Conservation (phyloP, 2,329 filamentous ascomycete genomes). For the Clarireedia homoeocarpa region DNA sequence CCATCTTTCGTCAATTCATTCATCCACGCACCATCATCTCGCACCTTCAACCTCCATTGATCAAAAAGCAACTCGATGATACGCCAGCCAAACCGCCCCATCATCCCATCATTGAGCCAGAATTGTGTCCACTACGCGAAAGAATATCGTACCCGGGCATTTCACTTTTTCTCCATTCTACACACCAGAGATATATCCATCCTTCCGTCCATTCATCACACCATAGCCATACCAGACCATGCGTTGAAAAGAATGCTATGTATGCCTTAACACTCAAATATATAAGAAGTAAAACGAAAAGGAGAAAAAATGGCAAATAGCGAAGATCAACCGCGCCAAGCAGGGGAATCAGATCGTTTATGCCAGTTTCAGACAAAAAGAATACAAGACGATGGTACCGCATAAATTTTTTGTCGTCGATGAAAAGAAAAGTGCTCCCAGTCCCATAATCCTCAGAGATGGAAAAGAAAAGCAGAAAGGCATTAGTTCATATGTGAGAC, state of each 20-base stretch:
- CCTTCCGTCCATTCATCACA: not conserved
- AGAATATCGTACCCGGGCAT: not conserved
- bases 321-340: not conserved
- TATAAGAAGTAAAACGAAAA: not conserved
- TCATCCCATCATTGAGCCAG: too few relatives aligned
- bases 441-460: constrained; percentile 2
- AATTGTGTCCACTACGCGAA: too few relatives aligned
- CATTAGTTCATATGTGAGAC: constrained; percentile 2
- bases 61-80: too few relatives aligned
- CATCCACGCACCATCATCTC: not conserved
- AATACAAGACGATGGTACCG: not conserved
- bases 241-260: not conserved
- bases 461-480: constrained; percentile 5
- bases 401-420: constrained; percentile 6
- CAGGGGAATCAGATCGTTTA: not conserved
- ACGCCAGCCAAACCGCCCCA: too few relatives aligned
- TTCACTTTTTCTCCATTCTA: not conserved
- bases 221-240: not conserved
- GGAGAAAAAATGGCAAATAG: not conserved
- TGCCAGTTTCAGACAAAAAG: constrained; percentile 2
- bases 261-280: not conserved
- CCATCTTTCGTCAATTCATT: not conserved
- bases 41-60: too few relatives aligned
- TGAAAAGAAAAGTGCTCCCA: constrained; percentile 2
- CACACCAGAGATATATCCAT: not conserved